Conservation (phyloP, 2,329 filamentous ascomycete species). For the Phyllosticta paracitricarpa region DNA sequence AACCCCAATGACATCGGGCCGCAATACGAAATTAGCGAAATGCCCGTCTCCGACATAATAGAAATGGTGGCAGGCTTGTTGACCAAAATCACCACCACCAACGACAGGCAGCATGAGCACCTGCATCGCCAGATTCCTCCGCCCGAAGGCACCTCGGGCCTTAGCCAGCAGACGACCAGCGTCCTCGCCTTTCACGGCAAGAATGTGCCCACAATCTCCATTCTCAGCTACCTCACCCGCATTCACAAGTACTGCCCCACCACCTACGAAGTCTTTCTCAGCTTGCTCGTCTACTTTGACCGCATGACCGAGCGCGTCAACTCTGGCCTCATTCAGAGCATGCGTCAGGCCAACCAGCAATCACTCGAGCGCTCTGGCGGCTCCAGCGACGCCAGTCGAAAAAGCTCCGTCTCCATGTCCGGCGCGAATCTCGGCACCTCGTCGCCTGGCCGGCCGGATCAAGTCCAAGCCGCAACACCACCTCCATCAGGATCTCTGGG, state of each 20-base stretch:
- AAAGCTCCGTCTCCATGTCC: slow-evolving; percentile 18
- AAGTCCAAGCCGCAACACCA: slow-evolving; percentile 37
- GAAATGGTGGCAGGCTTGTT: slow-evolving; percentile 96
- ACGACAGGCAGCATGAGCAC: slow-evolving; percentile 88
- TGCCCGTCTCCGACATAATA: slow-evolving; percentile 95
- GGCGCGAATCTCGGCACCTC: slow-evolving; percentile 20
- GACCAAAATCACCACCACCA: slow-evolving; percentile 95
- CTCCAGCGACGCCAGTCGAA: slow-evolving; percentile 41
- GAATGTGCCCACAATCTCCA: slow-evolving; percentile 94
- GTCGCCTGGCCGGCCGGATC: slow-evolving; percentile 17
- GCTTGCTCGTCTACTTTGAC: slow-evolving; percentile 92
- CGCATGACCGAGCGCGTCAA: slow-evolving; percentile 97
- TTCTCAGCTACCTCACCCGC: slow-evolving; percentile 85
- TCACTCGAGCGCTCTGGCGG: slow-evolving; percentile 29
- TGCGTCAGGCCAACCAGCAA: slow-evolving; percentile 44
- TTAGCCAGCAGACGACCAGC: slow-evolving; percentile 55
- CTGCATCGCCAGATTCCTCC: slow-evolving; percentile 64
- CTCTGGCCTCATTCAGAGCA: slow-evolving; percentile 59
- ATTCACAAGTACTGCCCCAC: slow-evolving; percentile 99
- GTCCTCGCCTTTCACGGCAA: slow-evolving; percentile 96
- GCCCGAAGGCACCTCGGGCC: slow-evolving; percentile 46
- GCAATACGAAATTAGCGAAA: slow-evolving; percentile 89
- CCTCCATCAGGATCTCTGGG: slow-evolving; percentile 40
- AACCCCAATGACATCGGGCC: slow-evolving; percentile 42
- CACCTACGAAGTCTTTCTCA: slow-evolving; percentile 95